These are phyloP conservation scores for Euphorbia corollata DNA, from an alignment of 441 rosid species.

Conservation along the genomic window DNA sequence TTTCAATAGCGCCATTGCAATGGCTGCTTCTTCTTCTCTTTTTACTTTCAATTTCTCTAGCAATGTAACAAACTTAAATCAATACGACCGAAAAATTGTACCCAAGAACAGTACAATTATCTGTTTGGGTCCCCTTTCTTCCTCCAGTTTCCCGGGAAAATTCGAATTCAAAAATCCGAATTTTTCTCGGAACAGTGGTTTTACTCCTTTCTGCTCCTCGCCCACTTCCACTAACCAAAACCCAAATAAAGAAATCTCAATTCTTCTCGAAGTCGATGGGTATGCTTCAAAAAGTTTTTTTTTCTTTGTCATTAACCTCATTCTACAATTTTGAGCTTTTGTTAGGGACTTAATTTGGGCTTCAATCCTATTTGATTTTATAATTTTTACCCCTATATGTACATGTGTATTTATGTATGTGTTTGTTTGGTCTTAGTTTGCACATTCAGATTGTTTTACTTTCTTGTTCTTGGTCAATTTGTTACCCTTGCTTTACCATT, in stretches of 20 bases:
- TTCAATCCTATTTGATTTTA: neutral
- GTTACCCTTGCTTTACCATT: neutral
- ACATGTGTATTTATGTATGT: too few species aligned
- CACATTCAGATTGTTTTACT: neutral
- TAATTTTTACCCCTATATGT: neutral
- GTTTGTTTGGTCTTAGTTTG: neutral
- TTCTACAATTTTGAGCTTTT: neutral
- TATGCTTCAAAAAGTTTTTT: constrained; percentile 17
- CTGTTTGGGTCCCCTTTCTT: constrained; percentile 22
- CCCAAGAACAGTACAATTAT: constrained; percentile 17
- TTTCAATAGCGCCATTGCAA: constrained; percentile 38
- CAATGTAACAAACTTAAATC: constrained; percentile 19
- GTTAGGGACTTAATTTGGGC: neutral
- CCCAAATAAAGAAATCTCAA: constrained; percentile 48
- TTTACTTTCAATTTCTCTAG: constrained; percentile 27
- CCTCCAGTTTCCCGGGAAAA: constrained; percentile 26
- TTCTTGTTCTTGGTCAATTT: neutral
- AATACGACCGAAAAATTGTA: constrained; percentile 3
- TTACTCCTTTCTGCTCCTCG: constrained; percentile 35
- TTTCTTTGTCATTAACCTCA: neutral
- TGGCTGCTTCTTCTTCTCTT: constrained; percentile 37
- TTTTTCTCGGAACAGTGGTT: constrained; percentile 24
- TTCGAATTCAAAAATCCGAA: constrained; percentile 24
- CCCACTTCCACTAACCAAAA: constrained; percentile 25
- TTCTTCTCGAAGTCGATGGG: constrained; percentile 94